Evolutionary conservation across 192 early-diverging fungal genomes (phyloP).

Genomic region (Coemansia sp.): DNA sequence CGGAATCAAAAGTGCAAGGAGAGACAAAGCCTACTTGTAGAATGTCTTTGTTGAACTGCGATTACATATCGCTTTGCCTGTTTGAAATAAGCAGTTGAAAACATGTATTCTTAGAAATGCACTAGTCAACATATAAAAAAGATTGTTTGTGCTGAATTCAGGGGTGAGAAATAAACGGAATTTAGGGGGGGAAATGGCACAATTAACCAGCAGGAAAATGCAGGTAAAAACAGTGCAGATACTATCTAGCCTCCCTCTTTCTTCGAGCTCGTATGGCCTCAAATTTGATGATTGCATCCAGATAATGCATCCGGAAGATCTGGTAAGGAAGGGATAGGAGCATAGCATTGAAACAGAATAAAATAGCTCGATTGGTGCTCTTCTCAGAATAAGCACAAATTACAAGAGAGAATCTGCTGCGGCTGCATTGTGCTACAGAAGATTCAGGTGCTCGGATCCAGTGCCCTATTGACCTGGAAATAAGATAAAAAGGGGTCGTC

Average conservation of each 20-base stretch:
- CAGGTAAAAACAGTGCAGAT: neutral
- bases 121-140: neutral
- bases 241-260: neutral
- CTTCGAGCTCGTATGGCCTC: neutral
- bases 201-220: neutral
- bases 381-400: conserved; percentile 3
- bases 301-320: conserved; percentile 8
- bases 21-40: neutral
- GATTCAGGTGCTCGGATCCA: neutral
- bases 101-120: neutral
- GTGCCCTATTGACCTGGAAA: neutral
- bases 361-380: neutral
- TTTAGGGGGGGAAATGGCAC: neutral
- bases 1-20: neutral
- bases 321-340: neutral
- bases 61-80: neutral
- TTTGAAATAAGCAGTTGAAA: neutral
- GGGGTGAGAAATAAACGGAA: neutral
- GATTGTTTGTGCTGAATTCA: neutral
- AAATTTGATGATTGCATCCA: conserved; percentile 12
- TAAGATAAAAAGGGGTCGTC: neutral
- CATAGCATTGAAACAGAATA: neutral
- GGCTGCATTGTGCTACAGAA: neutral
- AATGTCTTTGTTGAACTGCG: neutral
- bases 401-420: neutral